Evolutionary conservation across 2,329 filamentous ascomycete genomes (phyloP).

Genomic region (Lojkania enalia): DNA sequence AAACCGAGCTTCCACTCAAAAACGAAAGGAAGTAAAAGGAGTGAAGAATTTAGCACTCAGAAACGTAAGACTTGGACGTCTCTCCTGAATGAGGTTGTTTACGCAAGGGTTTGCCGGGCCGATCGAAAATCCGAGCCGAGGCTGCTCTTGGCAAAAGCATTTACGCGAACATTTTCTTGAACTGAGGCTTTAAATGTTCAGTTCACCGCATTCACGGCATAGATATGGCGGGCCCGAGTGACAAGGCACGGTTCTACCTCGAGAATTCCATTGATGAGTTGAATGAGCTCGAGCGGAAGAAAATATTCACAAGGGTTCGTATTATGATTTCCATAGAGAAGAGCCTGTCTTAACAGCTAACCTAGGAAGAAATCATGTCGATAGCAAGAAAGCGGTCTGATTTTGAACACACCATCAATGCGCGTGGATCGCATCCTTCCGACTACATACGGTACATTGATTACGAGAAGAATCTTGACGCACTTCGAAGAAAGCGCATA

Average conservation of each 20-base stretch:
- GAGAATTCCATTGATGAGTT: conserved; percentile 92
- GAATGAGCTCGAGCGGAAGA: conserved; percentile 87
- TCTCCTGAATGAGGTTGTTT: conserved; percentile 41
- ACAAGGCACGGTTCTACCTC: conserved; percentile 93
- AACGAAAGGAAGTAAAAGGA: conserved; percentile 31
- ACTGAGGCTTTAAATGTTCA: conserved; percentile 13
- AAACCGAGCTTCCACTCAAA: conserved; percentile 17
- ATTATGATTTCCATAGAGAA: conserved; percentile 1
- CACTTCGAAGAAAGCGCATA: conserved; percentile 79
- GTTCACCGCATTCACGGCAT: conserved; percentile 14
- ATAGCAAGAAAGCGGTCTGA: conserved; percentile 90
- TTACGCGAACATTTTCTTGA: conserved; percentile 26
- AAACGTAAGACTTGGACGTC: conserved; percentile 16
- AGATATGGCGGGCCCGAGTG: conserved; percentile 78
- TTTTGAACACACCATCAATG: conserved; percentile 88
- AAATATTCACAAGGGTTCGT: conserved; percentile 78
- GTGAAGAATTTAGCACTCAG: conserved; percentile 22
- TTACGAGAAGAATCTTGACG: conserved; percentile 69
- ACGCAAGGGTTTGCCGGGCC: conserved; percentile 5
- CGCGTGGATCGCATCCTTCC: conserved; percentile 68
- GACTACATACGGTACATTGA: conserved; percentile 86
- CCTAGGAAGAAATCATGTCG: conserved; percentile 81
- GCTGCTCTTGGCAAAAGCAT: conserved; percentile 19
- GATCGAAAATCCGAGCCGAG: conserved; percentile 11
- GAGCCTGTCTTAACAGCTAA: conserved; percentile 9